Evolutionary conservation across 1,139 yeast genomes (phyloP).

Genomic region (Schwanniomyces etchellsii): DNA sequence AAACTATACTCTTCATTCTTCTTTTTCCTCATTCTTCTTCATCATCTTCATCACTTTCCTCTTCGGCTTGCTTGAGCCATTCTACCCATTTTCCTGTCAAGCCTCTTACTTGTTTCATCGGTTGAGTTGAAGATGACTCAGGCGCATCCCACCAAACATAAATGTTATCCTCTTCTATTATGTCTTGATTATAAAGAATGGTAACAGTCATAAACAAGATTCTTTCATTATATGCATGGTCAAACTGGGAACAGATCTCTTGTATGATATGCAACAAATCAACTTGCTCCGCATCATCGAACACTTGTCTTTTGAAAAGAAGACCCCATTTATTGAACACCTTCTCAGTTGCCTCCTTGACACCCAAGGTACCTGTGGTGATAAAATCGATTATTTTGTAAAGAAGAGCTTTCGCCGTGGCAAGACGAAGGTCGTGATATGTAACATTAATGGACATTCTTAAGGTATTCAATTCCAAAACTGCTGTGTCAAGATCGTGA

Average conservation of each 20-base stretch:
- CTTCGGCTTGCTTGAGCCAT: constrained; percentile 88
- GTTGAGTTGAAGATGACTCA: constrained; percentile 36
- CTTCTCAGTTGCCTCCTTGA: constrained; percentile 69
- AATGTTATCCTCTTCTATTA: constrained; percentile 76
- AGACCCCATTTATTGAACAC: constrained; percentile 77
- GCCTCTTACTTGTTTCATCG: constrained; percentile 43
- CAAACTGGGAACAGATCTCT: constrained; percentile 31
- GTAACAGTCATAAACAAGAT: constrained; percentile 61
- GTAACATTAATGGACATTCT: constrained; percentile 97
- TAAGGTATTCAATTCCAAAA: constrained; percentile 84
- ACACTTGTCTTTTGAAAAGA: constrained; percentile 76
- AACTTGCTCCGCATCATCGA: constrained; percentile 69
- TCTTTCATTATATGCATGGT: constrained; percentile 35
- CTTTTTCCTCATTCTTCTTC: not conserved
- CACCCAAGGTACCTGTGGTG: constrained; percentile 67
- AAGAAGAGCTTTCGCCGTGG: constrained; percentile 71
- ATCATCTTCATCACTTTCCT: constrained; percentile 27
- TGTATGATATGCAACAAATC: constrained; percentile 66
- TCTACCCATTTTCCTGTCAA: constrained; percentile 71
- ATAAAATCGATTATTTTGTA: constrained; percentile 66
- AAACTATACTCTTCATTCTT: not conserved
- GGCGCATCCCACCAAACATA: constrained; percentile 71
- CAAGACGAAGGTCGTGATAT: constrained; percentile 84
- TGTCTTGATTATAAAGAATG: constrained; percentile 71
- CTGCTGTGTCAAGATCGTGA: constrained; percentile 89